Evolutionary conservation across 2,329 filamentous ascomycete genomes (phyloP), one percentile per base, ranked within the genome.

Genomic region (Delphinella strobiligena): DNA sequence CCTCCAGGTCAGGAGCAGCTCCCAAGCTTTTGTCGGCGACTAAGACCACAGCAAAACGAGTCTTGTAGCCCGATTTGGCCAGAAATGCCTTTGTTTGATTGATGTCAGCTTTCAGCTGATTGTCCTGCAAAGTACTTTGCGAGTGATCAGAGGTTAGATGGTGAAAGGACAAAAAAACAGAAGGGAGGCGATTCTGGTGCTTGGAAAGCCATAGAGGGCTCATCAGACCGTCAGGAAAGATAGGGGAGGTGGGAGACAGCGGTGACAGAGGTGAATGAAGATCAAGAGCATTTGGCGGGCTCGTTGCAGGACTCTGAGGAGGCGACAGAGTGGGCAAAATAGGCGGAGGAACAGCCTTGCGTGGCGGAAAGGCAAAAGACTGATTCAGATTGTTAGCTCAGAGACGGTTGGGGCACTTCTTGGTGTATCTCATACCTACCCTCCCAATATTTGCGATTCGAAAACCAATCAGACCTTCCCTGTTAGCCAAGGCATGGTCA

Each of bases 251-350:
- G 3, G 88, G 87, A 30, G 83, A 91, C 19, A 96, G 69, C 1
- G 89, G 91, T 2, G 91, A 96, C 49, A 94, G 78, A 1, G 88
- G 85, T 10, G 91, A 96, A 60, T 96, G 89, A 4, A 94, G 65
- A n/a, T 78, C 66, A 52, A 45, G 55, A 19, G 51, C 49, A 14
- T 47, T 45, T 16, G 34, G 31, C 9, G 51, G 70, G 61, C 40
- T 70, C 63, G 15, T 34, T 69, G 66, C 14, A 69, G 72, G 34
- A 74, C 61, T 44, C 62, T 64, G 27, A 73, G 72, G 50, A 69
- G 71, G 46, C 75, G 66, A 66, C 37, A 66, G 55, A 37, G 63
- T 58, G 32, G 65, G 63, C 36, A 68, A 70, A 33, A 62, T 59
- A n/a, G 68, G 61, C 27, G 74, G 70, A 34, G 74, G 72, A 42